Conservation (phyloP, 257 asterid species). For the Solanum chiquidenum region DNA sequence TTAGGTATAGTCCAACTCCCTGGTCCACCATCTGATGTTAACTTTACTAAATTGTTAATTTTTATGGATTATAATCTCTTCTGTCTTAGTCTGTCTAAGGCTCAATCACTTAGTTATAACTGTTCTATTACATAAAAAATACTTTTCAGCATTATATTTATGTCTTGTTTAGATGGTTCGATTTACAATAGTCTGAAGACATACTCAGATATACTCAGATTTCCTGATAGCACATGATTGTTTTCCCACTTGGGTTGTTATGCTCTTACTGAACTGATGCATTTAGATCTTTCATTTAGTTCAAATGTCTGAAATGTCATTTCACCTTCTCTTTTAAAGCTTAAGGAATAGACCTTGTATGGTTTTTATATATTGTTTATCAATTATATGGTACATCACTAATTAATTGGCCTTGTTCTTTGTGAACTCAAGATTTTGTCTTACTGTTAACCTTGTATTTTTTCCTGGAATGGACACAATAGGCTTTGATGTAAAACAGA, state of each 20-base stretch:
- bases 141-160: not conserved
- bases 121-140: not conserved
- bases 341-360: not conserved
- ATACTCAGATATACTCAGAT: not conserved
- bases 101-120: not conserved
- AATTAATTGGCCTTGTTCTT: not conserved
- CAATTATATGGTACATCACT: not conserved
- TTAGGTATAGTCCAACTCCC: not conserved
- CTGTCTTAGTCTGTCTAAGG: not conserved
- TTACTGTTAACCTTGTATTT: not conserved
- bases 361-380: not conserved
- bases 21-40: not conserved
- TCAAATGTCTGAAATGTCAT: not conserved
- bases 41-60: not conserved
- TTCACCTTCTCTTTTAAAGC: not conserved
- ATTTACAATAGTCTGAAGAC: not conserved
- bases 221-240: not conserved
- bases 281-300: not conserved
- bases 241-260: not conserved
- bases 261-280: not conserved
- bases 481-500: constrained; percentile 65
- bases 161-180: not conserved
- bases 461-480: not conserved
- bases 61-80: not conserved
- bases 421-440: not conserved